phyloP scores from a whole-genome alignment of 2,329 filamentous ascomycete genomes.

The Gremmenia infestans region DNA sequence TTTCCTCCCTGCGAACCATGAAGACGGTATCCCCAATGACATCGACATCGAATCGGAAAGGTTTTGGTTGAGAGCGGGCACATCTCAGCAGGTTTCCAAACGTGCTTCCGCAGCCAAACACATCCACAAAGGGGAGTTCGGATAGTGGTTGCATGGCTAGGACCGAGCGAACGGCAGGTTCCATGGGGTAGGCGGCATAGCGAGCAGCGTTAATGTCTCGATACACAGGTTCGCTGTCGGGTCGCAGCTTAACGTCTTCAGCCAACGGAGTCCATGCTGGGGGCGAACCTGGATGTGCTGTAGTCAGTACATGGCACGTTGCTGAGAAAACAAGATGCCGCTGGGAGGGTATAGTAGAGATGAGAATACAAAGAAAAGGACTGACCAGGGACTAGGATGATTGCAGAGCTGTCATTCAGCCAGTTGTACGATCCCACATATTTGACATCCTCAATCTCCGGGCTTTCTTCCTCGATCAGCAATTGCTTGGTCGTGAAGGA shows the following conservation, averaged over 20 bases:
- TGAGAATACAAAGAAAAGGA: neutral
- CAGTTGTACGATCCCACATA: constrained; percentile 50
- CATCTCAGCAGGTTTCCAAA: constrained; percentile 58
- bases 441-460: constrained; percentile 35
- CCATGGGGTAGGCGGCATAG: constrained; percentile 36
- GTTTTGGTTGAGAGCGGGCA: constrained; percentile 35
- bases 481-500: constrained; percentile 2
- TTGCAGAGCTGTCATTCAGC: constrained; percentile 34
- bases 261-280: constrained; percentile 45
- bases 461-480: constrained; percentile 20
- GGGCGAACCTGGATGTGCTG: constrained; percentile 39
- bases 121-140: constrained; percentile 37
- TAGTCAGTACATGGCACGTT: neutral
- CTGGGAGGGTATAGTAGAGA: no score
- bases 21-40: constrained; percentile 53
- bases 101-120: constrained; percentile 57
- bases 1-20: constrained; percentile 57
- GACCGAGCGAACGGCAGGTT: constrained; percentile 37
- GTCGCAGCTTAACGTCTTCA: constrained; percentile 31
- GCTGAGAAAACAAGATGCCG: constrained; percentile 2
- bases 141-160: constrained; percentile 36
- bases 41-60: constrained; percentile 57
- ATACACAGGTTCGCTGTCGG: constrained; percentile 37
- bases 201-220: constrained; percentile 41
- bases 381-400: constrained; percentile 43